Evolutionary conservation across 208 protist genomes (phyloP), one percentile per base, ranked within the genome.

Genomic region (Crithidia bombi): DNA sequence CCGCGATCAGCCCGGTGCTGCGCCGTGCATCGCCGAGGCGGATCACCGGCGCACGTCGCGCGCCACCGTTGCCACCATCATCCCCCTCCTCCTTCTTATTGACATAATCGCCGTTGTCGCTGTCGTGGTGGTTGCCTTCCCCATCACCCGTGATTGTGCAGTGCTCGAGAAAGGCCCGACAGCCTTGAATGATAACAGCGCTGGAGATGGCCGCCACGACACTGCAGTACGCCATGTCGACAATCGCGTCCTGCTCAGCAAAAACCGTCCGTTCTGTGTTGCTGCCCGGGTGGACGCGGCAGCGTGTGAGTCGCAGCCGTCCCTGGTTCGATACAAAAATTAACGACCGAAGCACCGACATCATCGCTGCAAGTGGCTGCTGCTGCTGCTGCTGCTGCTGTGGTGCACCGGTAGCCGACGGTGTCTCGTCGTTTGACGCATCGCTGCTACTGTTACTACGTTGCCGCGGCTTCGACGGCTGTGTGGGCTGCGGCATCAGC

Each of bases 291-390:
- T 86, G 52, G 52, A 81, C 21, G 71, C 68, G 70, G 36, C 69
- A 75, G 19, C 65, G 73, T 14, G 71, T 51, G 2, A 87, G 61
- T 39, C 79, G 70, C 43, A 94, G 79, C 10, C 35, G 68, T 5
- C 73, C 84, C 43, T 82, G 82, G 65, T 91, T 91, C 19, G 89
- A 94, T 32, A 89, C 79, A 36, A 85, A 64, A 28, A 94, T 68
- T 59, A 94, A 72, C 1, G 82, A 71, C 21, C 80, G 81, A 44
- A 90, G 65, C 14, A 75, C 63, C 9, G 55, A 50, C 52, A 72
- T 69, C 57, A 67, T 73, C 23, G 59, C 50, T 3, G 59, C 59
- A 3, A 47, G 21, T 38, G 44, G 49, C 23, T 46, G 68, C 35
- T 17, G 43, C 43, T 6, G 14, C 17, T 21, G 26, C 59, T n/a